Conservation (phyloP, 2,329 filamentous ascomycete genomes). For the Penicillium sp. region DNA sequence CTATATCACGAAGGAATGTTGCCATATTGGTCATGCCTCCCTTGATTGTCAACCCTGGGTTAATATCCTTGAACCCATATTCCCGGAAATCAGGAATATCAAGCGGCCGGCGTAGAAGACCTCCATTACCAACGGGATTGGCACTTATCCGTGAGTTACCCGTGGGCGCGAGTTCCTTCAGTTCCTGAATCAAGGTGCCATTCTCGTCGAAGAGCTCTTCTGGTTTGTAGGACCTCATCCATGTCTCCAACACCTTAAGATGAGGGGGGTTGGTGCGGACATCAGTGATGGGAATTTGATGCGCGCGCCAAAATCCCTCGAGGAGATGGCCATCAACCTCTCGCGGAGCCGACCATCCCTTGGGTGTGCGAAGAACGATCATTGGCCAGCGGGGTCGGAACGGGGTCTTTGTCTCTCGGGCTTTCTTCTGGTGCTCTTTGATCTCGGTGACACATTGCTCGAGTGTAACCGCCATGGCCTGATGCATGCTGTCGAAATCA, state of each 20-base stretch:
- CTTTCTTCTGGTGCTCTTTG: conserved; percentile 65
- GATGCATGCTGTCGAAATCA: conserved; percentile 72
- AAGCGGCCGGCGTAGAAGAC: conserved; percentile 64
- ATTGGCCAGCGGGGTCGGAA: conserved; percentile 74
- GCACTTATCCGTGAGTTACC: conserved; percentile 71
- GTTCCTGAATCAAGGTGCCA: conserved; percentile 61
- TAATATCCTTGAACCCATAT: conserved; percentile 63
- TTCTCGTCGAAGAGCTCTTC: conserved; percentile 66
- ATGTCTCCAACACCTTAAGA: conserved; percentile 66
- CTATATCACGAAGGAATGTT: conserved; percentile 64
- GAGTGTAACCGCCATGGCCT: conserved; percentile 75
- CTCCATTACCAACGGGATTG: conserved; percentile 73
- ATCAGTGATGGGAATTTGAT: conserved; percentile 74
- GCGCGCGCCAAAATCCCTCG: conserved; percentile 74
- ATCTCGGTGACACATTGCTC: conserved; percentile 72
- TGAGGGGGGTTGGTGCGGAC: conserved; percentile 64
- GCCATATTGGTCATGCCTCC: conserved; percentile 71
- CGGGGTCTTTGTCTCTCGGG: conserved; percentile 66
- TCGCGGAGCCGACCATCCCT: conserved; percentile 75
- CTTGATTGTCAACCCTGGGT: conserved; percentile 55
- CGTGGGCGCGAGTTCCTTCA: conserved; percentile 63
- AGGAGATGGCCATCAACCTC: conserved; percentile 69
- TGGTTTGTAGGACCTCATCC: conserved; percentile 75
- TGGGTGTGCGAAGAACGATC: conserved; percentile 73
- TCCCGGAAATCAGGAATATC: conserved; percentile 67